Evolutionary conservation across 2,329 filamentous ascomycete species (phyloP), one percentile per base, ranked within the genome.

Genomic region (Stachybotrys chlorohalonatus): DNA sequence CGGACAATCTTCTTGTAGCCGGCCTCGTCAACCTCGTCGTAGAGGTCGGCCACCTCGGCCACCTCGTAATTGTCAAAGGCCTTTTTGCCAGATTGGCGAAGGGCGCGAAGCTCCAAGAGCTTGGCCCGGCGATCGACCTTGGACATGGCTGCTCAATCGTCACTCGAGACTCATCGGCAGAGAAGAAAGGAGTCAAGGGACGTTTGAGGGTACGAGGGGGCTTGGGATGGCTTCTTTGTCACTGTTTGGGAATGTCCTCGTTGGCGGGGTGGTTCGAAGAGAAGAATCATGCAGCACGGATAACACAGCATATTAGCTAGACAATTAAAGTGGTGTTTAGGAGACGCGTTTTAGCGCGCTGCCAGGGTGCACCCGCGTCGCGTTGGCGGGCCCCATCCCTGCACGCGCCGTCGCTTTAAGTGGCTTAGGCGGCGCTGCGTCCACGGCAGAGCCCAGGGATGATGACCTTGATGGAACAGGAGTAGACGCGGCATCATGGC

Each of bases 1-100:
- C 94, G 84, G 13, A 99, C 91, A 61, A 97, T 87, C 70, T 95
- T 95, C 76, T 96, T 96, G 78, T 99, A 99, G 52, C 89, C 89
- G 65, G 94, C 93, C 65, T 99, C 94, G 66, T 97, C 92, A 51
- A 99, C 91, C 65, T 95, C 92, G 59, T 97, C 94, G 74, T 97
- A 99, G 49, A 99, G 77, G 62, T 89, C 84, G 60, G 86, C 83
- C 63, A 89, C 87, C 58, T 97, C 86, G 63, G 90, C 83, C 58
- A 96, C 83, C 71, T 96, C 78, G 75, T 97, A 99, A 56, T 82
- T 84, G 64, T 91, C 87, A 60, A 95, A 85, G 61, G 87, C 86
- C 73, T 94, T 96, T 78, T 95, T 96, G 73, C 94, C 94, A 53
- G 91, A 84, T 64, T 89, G 84, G 66, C 91, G 87, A 61, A 95